A percentile compares a stretch with the other conserved stretches of the same genome.
phyloP scores from a whole-genome alignment of 2,329 filamentous ascomycete species.

The Lizonia empirigonia region DNA sequence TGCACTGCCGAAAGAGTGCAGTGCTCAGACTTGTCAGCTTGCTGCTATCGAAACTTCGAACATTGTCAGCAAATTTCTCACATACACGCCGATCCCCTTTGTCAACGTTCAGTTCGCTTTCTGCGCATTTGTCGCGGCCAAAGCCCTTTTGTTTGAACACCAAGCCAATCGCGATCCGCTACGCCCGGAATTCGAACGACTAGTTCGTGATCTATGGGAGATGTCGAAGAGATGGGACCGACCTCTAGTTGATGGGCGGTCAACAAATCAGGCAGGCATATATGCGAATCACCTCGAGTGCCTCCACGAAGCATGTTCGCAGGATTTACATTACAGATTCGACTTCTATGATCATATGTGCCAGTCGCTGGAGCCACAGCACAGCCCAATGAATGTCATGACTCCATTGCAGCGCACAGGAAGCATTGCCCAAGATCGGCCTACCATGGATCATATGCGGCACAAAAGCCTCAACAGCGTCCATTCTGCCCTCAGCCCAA shows the following conservation, averaged over 20 bases:
- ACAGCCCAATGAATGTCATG: slow-evolving; percentile 24
- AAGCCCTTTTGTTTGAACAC: slow-evolving; percentile 38
- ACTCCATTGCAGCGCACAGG: slow-evolving; percentile 22
- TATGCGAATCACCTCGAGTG: slow-evolving; percentile 37
- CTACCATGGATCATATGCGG: slow-evolving; percentile 7
- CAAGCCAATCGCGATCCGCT: slow-evolving; percentile 26
- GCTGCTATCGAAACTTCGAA: slow-evolving; percentile 42
- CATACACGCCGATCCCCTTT: slow-evolving; percentile 37
- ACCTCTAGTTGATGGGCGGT: not conserved
- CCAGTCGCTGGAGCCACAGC: slow-evolving; percentile 22
- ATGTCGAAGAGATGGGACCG: slow-evolving; percentile 38
- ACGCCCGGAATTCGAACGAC: slow-evolving; percentile 32
- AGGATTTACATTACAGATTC: slow-evolving; percentile 30
- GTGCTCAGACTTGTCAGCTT: slow-evolving; percentile 42
- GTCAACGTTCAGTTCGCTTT: slow-evolving; percentile 45
- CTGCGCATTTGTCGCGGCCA: slow-evolving; percentile 42
- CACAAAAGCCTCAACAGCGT: slow-evolving; percentile 25
- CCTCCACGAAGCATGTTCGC: slow-evolving; percentile 27
- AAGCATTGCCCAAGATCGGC: slow-evolving; percentile 9
- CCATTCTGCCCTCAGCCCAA: slow-evolving; percentile 22
- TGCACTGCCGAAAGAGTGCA: slow-evolving; percentile 41
- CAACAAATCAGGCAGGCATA: slow-evolving; percentile 31
- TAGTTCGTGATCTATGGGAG: slow-evolving; percentile 34
- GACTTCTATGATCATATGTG: slow-evolving; percentile 43
- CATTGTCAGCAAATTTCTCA: slow-evolving; percentile 42